Base-by-base conservation (phyloP, 192 early-diverging fungal species). In the Haplosporangium gracile region DNA sequence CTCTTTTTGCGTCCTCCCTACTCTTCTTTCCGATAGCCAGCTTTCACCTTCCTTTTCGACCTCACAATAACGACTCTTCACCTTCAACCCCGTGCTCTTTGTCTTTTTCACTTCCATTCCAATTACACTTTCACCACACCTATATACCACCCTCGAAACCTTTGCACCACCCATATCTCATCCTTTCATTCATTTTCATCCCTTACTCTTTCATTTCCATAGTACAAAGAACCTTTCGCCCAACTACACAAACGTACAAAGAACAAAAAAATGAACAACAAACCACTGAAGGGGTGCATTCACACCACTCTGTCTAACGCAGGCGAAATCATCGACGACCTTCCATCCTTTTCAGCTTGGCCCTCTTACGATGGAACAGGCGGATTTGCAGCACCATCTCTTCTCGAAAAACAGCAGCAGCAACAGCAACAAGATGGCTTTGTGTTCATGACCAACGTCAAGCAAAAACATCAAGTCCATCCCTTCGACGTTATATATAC, bases 251-350 rank as follows among this genome's bases (percentile, higher is more conserved):
- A 39, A 76, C 75, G 22, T 24, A 63, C 43, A 73, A 73, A 49
- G 38, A 70, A 78, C 38, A 78, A 42, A 78, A 72, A 69, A 51
- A 85, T 85, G 83, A 70, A 85, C 60, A 47, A n/a, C 38, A 42
- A 63, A 32, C 24, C 72, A 63, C 76, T 77, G 18, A 51, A 72
- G 22, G 75, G 75, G 2, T 73, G 72, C 34, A 68, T 80, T 29
- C 77, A 85, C 73, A 76, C 74, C 26, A 63, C 78, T 13, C 39
- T 80, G 74, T 57, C 63, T 13, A 55, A 63, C 43, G 5, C 70
- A 24, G 51, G 51, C 32, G 11, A 36, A 16, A n/a, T 53, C 20
- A 2, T 55, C 20, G 68, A 73, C 43, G 70, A n/a, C 7, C 29
- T 40, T 32, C 65, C 77, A n/a, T 22, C 68, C 34, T 79, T 75